A percentile compares a stretch with the other conserved stretches of the same genome.
Conservation (phyloP, 2,329 filamentous ascomycete genomes). For the Atkinsonella texensis region DNA sequence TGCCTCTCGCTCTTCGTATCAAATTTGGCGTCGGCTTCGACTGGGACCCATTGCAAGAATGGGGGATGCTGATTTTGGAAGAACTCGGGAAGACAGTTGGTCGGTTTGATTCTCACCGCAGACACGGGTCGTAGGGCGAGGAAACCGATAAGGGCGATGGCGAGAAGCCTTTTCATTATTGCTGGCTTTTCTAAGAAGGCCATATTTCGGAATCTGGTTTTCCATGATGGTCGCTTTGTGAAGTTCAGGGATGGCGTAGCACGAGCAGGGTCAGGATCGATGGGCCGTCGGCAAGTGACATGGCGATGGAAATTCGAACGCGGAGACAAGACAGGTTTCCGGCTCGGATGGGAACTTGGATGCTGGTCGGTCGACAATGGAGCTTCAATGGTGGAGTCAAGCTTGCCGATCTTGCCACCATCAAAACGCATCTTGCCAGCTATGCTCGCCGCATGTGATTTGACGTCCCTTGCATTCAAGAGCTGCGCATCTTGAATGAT, state of each 20-base stretch:
- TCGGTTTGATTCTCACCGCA: conserved; percentile 62
- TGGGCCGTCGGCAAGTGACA: neutral
- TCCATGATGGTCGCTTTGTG: neutral
- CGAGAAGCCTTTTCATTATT: conserved; percentile 14
- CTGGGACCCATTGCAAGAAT: conserved; percentile 68
- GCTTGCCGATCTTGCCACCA: neutral
- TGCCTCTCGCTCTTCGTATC: conserved; percentile 47
- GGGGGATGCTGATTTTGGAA: conserved; percentile 43
- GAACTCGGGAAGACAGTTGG: conserved; percentile 66
- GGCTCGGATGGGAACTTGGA: neutral
- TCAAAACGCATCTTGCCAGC: conserved; percentile 7
- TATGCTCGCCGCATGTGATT: conserved; percentile 7
- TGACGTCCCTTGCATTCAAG: conserved; percentile 10
- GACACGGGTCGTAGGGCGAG: conserved; percentile 30
- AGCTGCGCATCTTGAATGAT: conserved; percentile 12
- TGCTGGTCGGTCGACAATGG: neutral
- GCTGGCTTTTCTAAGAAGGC: neutral
- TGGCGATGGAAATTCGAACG: neutral
- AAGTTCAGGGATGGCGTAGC: neutral
- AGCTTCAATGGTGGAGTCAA: neutral
- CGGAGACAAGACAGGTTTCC: neutral
- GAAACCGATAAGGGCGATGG: conserved; percentile 25
- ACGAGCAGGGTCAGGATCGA: neutral
- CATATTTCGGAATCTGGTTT: neutral
- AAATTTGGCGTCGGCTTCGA: conserved; percentile 64